Percentiles rank a stretch among this genome's conserved stretches.
Conservation (phyloP, 2,329 filamentous ascomycete species). For the Ceratocystis lukuohia region DNA sequence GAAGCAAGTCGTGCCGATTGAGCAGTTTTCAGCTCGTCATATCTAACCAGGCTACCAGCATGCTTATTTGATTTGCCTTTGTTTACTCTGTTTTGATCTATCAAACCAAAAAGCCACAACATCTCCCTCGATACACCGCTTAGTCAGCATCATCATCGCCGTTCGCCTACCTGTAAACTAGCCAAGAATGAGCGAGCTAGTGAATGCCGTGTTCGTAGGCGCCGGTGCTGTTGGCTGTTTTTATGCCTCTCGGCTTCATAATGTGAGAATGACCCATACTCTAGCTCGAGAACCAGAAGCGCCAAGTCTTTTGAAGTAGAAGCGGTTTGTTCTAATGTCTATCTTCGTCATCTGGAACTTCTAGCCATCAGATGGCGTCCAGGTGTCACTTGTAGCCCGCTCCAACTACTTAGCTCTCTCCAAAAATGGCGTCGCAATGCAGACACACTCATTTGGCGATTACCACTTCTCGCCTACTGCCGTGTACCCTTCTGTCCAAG, state of each 20-base stretch:
- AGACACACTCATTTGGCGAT: constrained; percentile 53
- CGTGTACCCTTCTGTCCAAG: constrained; percentile 47
- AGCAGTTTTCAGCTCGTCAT: neutral
- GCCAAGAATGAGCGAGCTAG: constrained; percentile 27
- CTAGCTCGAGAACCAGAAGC: constrained; percentile 4
- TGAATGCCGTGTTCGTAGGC: constrained; percentile 52
- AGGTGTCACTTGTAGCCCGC: constrained; percentile 57
- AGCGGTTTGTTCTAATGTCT: neutral
- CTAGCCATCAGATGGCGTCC: constrained; percentile 37
- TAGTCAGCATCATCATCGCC: no score
- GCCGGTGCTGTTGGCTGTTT: constrained; percentile 61
- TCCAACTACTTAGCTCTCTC: constrained; percentile 58
- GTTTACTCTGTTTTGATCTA: neutral
- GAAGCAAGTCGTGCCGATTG: constrained; percentile 3
- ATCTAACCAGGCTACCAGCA: neutral
- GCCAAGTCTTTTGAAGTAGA: neutral
- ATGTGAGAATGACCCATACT: constrained; percentile 29
- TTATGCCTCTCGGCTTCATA: constrained; percentile 55
- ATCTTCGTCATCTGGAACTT: neutral
- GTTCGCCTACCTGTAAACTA: no score
- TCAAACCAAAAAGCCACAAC: neutral
- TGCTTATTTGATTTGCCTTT: neutral
- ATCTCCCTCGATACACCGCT: neutral
- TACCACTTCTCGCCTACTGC: constrained; percentile 49
- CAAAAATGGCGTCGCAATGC: constrained; percentile 46